These are phyloP conservation scores for Agrocybe chaxingu DNA, from an alignment of 768 basidiomycete species.

Conservation along the genomic window DNA sequence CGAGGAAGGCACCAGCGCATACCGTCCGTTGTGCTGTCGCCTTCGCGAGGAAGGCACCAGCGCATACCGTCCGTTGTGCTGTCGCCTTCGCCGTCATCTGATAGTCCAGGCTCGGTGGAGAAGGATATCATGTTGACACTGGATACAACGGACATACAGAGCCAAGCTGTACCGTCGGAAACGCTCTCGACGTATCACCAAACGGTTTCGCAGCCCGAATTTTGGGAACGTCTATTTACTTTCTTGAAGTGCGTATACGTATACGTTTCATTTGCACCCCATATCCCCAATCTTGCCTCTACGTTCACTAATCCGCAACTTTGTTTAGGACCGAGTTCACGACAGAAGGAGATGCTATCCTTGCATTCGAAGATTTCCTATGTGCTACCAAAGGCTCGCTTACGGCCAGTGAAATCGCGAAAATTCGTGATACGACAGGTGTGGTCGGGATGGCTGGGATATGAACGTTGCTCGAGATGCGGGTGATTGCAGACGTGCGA, in stretches of 20 bases:
- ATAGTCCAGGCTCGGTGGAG: conserved; percentile 30
- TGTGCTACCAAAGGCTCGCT: conserved; percentile 76
- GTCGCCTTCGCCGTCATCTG: conserved; percentile 68
- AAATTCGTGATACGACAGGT: conserved; percentile 85
- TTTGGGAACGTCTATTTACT: conserved; percentile 69
- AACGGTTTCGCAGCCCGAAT: conserved; percentile 71
- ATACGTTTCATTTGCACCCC: not conserved
- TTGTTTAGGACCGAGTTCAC: conserved; percentile 55
- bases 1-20: conserved; percentile 57
- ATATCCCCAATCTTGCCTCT: not conserved
- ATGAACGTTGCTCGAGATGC: conserved; percentile 19
- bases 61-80: conserved; percentile 78
- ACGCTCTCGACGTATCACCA: conserved; percentile 57
- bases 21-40: conserved; percentile 76
- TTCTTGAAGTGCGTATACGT: conserved; percentile 59
- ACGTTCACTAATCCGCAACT: not conserved
- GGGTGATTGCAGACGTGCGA: not conserved
- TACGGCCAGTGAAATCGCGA: conserved; percentile 84
- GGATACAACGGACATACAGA: conserved; percentile 46
- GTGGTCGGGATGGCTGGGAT: conserved; percentile 87
- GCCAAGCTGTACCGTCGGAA: conserved; percentile 36
- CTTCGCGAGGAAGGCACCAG: conserved; percentile 58
- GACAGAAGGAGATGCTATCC: conserved; percentile 58
- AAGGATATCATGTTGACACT: conserved; percentile 70
- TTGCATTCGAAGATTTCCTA: conserved; percentile 86